Base-by-base conservation (phyloP, 148 eudicot genomes). In the Diospyros kaki region DNA sequence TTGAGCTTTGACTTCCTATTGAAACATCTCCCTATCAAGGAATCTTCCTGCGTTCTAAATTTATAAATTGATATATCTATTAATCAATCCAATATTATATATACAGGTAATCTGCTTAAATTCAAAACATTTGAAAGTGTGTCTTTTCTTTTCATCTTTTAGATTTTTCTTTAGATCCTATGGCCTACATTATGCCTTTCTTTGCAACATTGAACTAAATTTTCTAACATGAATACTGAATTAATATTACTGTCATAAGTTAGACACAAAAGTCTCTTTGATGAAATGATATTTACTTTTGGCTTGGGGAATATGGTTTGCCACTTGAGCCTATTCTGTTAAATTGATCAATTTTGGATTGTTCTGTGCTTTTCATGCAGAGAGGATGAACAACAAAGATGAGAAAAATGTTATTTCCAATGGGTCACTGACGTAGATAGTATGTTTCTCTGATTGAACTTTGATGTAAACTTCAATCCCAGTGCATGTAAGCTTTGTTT, bases 371-470 rank as follows among this genome's bases (percentile, higher is more conserved):
- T 64, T 55, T 54, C 59, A 14, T 2, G 39, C 43, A 9, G 42
- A 9, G 18, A 5, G 56, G 51, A 40, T 55, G 73, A 70, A 56
- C 14, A 56, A 15, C n/a, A 42, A 70, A 41, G 1, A n/a, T 50
- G 41, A 54, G 39, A 9, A 11, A 72, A 72, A 72, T 40, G 59
- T 43, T 72, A 55, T 18, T 46, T 44, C 63, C 43, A 59, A 58
- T 43, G 51, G 51, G 52, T 44, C 56, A 58, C 55, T 67, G 68
- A 69, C 69, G 17, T 74, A 68, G 59, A 70, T 11, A 6, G 7
- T 54, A 15, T n/a, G 15, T 40, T 41, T 48, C 4, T 39, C 55
- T 66, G 55, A 55, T 13, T 12, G n/a, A 74, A 58, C 66, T 60
- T 12, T 46, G 13, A 40, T 60, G 14, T 63, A 28, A 73, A 14